Conservation (phyloP, 1,139 yeast species). For the Suhomyces choctaworum region DNA sequence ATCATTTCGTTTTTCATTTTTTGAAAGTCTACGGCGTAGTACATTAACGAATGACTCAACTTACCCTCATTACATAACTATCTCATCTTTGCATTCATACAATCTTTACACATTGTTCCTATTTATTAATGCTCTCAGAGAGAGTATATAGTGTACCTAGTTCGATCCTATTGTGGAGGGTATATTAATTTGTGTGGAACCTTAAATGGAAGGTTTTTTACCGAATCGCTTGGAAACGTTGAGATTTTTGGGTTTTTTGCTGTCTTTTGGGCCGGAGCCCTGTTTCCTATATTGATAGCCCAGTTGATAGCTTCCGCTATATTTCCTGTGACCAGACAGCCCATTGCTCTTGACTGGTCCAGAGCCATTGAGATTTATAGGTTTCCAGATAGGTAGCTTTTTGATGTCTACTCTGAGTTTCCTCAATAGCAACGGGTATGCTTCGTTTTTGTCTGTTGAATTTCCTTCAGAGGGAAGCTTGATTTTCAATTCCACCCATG, state of each 20-base stretch:
- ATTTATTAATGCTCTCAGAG: too few species aligned
- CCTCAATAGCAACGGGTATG: conserved; percentile 3
- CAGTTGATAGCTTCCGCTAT: conserved; percentile 9
- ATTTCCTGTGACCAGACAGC: conserved; percentile 6
- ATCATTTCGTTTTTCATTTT: conserved; percentile 10
- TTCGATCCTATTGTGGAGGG: too few species aligned
- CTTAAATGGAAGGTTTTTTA: conserved; percentile 6
- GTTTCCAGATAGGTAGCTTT: conserved; percentile 33
- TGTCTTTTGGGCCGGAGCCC: conserved; percentile 4
- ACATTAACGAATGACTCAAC: too few species aligned
- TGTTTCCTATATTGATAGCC: conserved; percentile 10
- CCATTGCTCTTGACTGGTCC: conserved; percentile 11
- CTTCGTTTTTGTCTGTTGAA: conserved; percentile 1
- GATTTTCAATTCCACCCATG: conserved; percentile 32
- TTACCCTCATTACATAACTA: too few species aligned
- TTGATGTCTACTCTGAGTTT: conserved; percentile 32
- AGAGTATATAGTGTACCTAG: too few species aligned
- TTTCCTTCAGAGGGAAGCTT: conserved; percentile 18
- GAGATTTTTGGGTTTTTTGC: conserved; percentile 12
- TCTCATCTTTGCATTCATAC: too few species aligned
- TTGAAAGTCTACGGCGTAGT: too few species aligned
- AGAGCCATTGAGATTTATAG: conserved; percentile 21
- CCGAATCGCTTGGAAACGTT: conserved; percentile 19
- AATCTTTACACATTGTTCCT: too few species aligned
- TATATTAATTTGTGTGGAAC: too few species aligned